These are phyloP conservation scores for Nakazawaea molendinolei DNA, from an alignment of 805 yeast genomes.

Conservation along the genomic window DNA sequence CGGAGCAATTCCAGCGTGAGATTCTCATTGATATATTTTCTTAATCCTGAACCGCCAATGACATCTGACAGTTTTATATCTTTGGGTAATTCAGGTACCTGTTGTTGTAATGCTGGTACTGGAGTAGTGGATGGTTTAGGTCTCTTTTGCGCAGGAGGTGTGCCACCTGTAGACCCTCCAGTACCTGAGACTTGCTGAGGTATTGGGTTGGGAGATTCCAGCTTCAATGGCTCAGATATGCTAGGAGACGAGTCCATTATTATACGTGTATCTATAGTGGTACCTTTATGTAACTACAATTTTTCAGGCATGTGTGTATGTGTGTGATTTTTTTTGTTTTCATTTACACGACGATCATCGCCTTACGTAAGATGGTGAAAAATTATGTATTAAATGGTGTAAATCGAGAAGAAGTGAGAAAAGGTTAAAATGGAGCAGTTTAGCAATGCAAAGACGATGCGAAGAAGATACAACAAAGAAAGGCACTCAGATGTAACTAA, in stretches of 20 bases:
- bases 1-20: slow-evolving; percentile 37
- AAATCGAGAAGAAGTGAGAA: neutral
- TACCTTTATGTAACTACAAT: too few relatives aligned
- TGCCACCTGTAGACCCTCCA: slow-evolving; percentile 12
- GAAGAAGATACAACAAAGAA: slow-evolving; percentile 1
- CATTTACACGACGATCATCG: too few relatives aligned
- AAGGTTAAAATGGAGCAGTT: slow-evolving; percentile 3
- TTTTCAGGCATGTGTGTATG: too few relatives aligned
- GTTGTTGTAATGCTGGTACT: neutral
- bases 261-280: too few relatives aligned
- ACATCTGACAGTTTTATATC: slow-evolving; percentile 25
- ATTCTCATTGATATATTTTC: slow-evolving; percentile 42
- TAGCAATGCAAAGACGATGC: too few relatives aligned
- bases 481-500: slow-evolving; percentile 31
- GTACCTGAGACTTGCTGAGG: slow-evolving; percentile 14
- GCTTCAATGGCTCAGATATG: too few relatives aligned
- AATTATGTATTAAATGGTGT: slow-evolving; percentile 1
- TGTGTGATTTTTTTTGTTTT: too few relatives aligned
- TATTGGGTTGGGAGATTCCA: slow-evolving; percentile 17
- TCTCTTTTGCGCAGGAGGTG: slow-evolving; percentile 6
- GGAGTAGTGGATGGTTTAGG: neutral
- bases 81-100: slow-evolving; percentile 6
- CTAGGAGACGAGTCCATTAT: too few relatives aligned
- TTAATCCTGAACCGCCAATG: slow-evolving; percentile 47
- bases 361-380: too few relatives aligned